phyloP scores from a whole-genome alignment of 1,284 basidiomycete genomes.

The Apiotrichum siamense region DNA sequence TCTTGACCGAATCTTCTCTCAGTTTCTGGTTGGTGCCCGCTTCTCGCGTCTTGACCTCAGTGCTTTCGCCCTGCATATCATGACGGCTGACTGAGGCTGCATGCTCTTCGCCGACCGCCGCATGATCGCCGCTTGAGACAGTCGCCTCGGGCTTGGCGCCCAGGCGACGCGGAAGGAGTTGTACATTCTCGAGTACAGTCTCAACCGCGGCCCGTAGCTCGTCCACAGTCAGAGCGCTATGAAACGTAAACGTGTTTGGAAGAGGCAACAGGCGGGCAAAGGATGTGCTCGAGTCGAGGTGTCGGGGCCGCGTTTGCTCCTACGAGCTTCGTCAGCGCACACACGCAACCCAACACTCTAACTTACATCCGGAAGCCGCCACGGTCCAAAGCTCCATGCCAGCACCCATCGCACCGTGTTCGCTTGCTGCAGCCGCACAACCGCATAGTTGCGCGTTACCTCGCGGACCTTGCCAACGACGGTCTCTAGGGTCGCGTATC shows the following conservation, averaged over 20 bases:
- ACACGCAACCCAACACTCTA: not conserved
- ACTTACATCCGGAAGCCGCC: conserved; percentile 68
- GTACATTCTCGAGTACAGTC: conserved; percentile 13
- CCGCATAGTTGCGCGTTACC: conserved; percentile 72
- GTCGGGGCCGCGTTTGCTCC: conserved; percentile 19
- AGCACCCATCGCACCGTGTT: conserved; percentile 82
- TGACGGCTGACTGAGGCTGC: too few species aligned
- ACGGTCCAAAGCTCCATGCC: conserved; percentile 68
- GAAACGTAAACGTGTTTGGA: conserved; percentile 33
- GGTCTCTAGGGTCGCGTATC: conserved; percentile 62
- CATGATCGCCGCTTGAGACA: not conserved
- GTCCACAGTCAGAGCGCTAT: conserved; percentile 17
- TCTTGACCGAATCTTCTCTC: not conserved
- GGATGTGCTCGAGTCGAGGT: conserved; percentile 49
- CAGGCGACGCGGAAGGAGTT: not conserved
- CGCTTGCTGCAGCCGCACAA: conserved; percentile 76
- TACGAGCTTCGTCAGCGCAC: conserved; percentile 3
- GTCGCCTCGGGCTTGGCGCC: not conserved
- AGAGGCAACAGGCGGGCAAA: conserved; percentile 53
- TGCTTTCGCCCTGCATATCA: too few species aligned
- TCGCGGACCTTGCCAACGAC: conserved; percentile 58
- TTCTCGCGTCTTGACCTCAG: too few species aligned
- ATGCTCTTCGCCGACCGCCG: too few species aligned
- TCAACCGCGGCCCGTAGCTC: conserved; percentile 29
- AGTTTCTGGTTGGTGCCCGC: too few species aligned